A percentile compares a stretch with the other conserved stretches of the same genome.
Conservation (phyloP, 2,329 filamentous ascomycete species). For the Rhynchosporium agropyri region DNA sequence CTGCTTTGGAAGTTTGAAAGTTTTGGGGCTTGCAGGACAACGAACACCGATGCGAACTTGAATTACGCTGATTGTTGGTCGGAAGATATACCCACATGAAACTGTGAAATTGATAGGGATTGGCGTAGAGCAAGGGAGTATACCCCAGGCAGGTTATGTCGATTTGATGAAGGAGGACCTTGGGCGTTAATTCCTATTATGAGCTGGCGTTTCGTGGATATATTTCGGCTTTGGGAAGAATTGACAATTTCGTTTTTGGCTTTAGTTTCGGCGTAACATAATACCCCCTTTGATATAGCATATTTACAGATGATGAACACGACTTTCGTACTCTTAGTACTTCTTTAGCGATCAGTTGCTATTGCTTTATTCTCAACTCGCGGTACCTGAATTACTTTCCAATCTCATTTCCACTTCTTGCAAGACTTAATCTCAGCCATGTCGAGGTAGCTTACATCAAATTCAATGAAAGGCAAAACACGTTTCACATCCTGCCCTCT, state of each 20-base stretch:
- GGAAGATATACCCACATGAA: neutral
- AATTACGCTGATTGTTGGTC: neutral
- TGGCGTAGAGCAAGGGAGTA: neutral
- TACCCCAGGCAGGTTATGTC: neutral
- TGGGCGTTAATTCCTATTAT: slow-evolving; percentile 2
- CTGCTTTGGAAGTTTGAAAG: slow-evolving; percentile 10
- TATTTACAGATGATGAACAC: neutral
- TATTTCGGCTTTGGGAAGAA: neutral
- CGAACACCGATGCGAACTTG: no score
- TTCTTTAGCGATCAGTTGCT: no score
- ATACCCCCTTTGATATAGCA: slow-evolving; percentile 15
- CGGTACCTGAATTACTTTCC: no score
- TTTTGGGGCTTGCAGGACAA: no score
- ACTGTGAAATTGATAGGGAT: neutral
- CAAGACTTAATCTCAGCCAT: no score
- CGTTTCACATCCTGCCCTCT: no score
- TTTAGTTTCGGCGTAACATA: slow-evolving; percentile 12
- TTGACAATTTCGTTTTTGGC: neutral
- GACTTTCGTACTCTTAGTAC: no score
- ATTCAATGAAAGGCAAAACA: no score
- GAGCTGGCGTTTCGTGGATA: neutral
- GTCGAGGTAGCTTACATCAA: no score
- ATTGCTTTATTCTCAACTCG: no score
- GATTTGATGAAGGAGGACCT: neutral
- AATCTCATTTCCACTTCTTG: no score